phyloP scores from a whole-genome alignment of 75 land plant genomes.

The Sequoiadendron giganteum region DNA sequence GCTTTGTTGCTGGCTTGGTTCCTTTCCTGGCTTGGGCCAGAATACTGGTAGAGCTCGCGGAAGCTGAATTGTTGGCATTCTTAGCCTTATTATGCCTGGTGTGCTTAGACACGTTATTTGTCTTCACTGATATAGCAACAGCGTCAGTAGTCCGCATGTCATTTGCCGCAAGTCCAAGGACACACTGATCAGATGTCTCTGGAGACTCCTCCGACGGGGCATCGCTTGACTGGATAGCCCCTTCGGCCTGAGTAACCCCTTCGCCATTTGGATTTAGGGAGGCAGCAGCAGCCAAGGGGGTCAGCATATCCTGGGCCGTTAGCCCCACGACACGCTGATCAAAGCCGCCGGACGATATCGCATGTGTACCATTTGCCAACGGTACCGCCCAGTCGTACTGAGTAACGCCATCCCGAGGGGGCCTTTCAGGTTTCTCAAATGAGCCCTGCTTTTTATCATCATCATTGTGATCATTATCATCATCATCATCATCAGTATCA shows the following conservation, averaged over 20 bases:
- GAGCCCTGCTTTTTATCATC: not conserved
- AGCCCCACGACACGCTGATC: not conserved
- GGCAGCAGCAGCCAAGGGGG: not conserved
- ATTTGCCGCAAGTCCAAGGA: not conserved
- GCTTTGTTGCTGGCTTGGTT: not conserved
- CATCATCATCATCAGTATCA: not conserved
- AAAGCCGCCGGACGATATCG: not conserved
- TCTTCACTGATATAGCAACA: not conserved
- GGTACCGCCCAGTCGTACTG: not conserved
- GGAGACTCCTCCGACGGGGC: not conserved
- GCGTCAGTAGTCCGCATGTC: not conserved
- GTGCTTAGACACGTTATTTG: not conserved
- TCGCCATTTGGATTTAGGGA: not conserved
- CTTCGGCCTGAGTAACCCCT: not conserved
- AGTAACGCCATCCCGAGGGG: not conserved
- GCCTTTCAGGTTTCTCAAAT: not conserved
- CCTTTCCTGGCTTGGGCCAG: not conserved
- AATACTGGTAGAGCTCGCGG: not conserved
- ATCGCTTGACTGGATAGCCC: not conserved
- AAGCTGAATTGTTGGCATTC: too few species aligned
- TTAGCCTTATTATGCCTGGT: too few species aligned
- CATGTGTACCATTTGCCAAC: not conserved
- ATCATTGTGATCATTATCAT: not conserved
- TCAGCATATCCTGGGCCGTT: not conserved
- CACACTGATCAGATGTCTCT: not conserved